Evolutionary conservation across 2,329 filamentous ascomycete species (phyloP).

Genomic region (Podosphaera aphanis): DNA sequence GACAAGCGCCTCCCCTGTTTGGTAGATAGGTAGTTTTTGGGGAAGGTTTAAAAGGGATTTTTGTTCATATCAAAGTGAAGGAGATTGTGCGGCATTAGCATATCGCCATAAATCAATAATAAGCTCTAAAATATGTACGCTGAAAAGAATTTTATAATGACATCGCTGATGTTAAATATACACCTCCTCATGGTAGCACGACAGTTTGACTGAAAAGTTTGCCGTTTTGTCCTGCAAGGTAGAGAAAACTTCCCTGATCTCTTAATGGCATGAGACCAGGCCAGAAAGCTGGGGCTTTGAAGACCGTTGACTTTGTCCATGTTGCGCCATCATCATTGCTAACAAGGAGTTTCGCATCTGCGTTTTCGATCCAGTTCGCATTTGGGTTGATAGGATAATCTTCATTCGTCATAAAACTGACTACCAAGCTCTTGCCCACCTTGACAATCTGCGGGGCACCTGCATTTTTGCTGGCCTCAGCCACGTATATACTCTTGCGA

Average conservation of each 20-base stretch:
- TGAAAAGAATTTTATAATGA: neutral
- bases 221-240: neutral
- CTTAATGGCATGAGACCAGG: neutral
- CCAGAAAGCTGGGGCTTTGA: neutral
- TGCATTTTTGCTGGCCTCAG: constrained; percentile 1
- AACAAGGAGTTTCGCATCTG: neutral
- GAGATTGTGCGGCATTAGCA: no score
- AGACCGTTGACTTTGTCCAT: neutral
- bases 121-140: neutral
- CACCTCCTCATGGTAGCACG: neutral
- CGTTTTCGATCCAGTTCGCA: neutral
- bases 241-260: neutral
- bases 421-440: constrained; percentile 3
- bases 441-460: constrained; percentile 4
- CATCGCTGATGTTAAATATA: neutral
- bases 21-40: no score
- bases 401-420: constrained; percentile 6
- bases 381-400: neutral
- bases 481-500: constrained; percentile 1
- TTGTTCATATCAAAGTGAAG: no score
- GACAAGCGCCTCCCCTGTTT: no score
- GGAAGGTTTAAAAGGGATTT: no score
- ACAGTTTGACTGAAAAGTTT: neutral
- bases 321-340: neutral
- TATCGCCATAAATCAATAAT: neutral